phyloP scores from a whole-genome alignment of 2,329 filamentous ascomycete genomes.

The Fonsecaea multimorphosa region DNA sequence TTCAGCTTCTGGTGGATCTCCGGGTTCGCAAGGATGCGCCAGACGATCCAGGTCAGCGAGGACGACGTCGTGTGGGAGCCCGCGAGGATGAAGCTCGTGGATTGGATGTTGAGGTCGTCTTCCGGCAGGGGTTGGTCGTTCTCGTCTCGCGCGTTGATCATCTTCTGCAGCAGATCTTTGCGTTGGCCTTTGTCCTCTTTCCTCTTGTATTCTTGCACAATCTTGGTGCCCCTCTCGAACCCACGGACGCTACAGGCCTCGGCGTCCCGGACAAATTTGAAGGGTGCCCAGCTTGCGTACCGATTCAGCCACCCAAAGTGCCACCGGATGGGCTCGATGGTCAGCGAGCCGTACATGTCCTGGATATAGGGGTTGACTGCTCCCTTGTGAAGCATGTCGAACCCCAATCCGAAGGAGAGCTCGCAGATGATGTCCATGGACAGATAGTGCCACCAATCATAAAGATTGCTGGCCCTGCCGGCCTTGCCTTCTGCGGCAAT shows the following conservation, averaged over 20 bases:
- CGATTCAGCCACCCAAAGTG: conserved; percentile 22
- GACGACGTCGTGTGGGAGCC: conserved; percentile 19
- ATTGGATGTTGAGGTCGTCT: conserved; percentile 17
- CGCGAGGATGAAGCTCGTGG: conserved; percentile 21
- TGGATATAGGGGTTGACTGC: conserved; percentile 17
- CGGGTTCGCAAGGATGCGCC: conserved; percentile 18
- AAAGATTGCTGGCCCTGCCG: conserved; percentile 19
- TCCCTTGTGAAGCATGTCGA: conserved; percentile 22
- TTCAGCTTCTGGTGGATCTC: conserved; percentile 6
- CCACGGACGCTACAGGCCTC: conserved; percentile 21
- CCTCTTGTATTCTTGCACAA: conserved; percentile 21
- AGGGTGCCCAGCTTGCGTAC: conserved; percentile 20
- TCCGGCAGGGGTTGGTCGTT: conserved; percentile 11
- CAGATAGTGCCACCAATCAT: conserved; percentile 25
- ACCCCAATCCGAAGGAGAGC: conserved; percentile 13
- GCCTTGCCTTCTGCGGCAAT: conserved; percentile 13
- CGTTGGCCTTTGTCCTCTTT: conserved; percentile 12
- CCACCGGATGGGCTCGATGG: conserved; percentile 18
- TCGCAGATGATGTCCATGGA: conserved; percentile 27
- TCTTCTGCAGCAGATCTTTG: conserved; percentile 22
- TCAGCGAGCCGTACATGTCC: conserved; percentile 22
- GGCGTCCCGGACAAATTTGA: conserved; percentile 20
- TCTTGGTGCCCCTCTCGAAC: conserved; percentile 13
- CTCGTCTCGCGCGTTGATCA: conserved; percentile 18
- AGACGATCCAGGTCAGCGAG: conserved; percentile 24